phyloP scores from a whole-genome alignment of 768 basidiomycete genomes.

The Leucocoprinus sp. region DNA sequence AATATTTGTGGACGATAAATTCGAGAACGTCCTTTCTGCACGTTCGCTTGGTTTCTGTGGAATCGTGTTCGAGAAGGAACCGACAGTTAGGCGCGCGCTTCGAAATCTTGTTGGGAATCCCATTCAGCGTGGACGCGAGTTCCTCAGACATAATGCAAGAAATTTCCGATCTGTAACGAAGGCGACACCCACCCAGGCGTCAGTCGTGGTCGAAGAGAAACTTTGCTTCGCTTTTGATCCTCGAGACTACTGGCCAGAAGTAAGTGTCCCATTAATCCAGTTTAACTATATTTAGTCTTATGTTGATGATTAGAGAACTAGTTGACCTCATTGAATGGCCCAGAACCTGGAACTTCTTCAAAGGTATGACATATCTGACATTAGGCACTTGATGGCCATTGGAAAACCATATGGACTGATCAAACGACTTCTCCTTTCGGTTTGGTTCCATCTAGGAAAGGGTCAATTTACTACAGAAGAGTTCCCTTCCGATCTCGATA shows the following conservation, averaged over 20 bases:
- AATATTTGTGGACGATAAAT: constrained; percentile 54
- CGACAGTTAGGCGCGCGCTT: constrained; percentile 34
- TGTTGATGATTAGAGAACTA: constrained; percentile 26
- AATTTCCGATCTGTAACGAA: constrained; percentile 37
- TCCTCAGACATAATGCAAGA: constrained; percentile 31
- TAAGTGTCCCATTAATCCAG: constrained; percentile 16
- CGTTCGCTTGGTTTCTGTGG: constrained; percentile 49
- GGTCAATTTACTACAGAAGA: constrained; percentile 36
- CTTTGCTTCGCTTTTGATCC: constrained; percentile 50
- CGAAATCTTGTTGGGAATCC: constrained; percentile 43
- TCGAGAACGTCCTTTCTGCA: constrained; percentile 50
- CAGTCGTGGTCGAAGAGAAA: constrained; percentile 39
- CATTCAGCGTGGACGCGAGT: constrained; percentile 31
- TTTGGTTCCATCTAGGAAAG: constrained; percentile 20
- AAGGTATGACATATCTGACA: constrained; percentile 20
- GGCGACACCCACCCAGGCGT: constrained; percentile 19
- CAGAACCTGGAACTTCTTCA: constrained; percentile 49
- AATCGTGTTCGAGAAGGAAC: constrained; percentile 38
- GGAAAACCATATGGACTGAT: constrained; percentile 7
- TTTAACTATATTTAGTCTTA: not conserved
- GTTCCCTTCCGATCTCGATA: constrained; percentile 51
- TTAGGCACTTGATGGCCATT: constrained; percentile 1
- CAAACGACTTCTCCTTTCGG: not conserved
- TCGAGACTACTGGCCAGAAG: constrained; percentile 42
- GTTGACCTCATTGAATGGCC: constrained; percentile 34